Evolutionary conservation across 192 early-diverging fungal species (phyloP).

Genomic region (Lunasporangiospora selenospora): DNA sequence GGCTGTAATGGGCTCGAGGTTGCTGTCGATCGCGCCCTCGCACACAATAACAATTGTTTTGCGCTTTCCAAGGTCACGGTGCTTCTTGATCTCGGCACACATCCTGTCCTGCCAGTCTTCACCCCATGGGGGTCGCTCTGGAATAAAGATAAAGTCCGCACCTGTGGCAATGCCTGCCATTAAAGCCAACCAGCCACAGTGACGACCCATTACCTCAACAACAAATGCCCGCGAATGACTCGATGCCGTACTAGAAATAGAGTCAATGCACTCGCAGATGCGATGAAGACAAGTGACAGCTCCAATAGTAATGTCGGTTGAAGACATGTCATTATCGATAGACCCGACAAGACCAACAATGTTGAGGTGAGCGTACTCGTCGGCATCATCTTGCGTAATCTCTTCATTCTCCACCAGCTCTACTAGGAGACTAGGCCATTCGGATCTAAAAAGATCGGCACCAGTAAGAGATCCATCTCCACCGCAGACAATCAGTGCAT

Average conservation of each 20-base stretch:
- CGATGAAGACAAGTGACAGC: slow-evolving; percentile 92
- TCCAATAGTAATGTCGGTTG: slow-evolving; percentile 95
- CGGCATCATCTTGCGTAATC: slow-evolving; percentile 67
- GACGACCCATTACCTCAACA: slow-evolving; percentile 98
- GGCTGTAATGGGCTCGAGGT: slow-evolving; percentile 86
- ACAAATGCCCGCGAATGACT: slow-evolving; percentile 98
- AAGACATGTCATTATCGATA: slow-evolving; percentile 95
- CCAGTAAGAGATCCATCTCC: slow-evolving; percentile 98
- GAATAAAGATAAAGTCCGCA: slow-evolving; percentile 96
- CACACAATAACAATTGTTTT: slow-evolving; percentile 96
- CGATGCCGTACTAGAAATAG: slow-evolving; percentile 88
- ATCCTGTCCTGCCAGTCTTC: slow-evolving; percentile 91
- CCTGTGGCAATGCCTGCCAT: slow-evolving; percentile 88
- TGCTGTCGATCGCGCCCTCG: slow-evolving; percentile 93
- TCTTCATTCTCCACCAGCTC: slow-evolving; percentile 67
- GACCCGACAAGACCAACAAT: slow-evolving; percentile 98
- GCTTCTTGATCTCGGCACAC: slow-evolving; percentile 71
- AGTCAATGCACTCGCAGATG: slow-evolving; percentile 96
- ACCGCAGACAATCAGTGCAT: slow-evolving; percentile 94
- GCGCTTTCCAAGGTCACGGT: slow-evolving; percentile 85
- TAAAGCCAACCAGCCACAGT: slow-evolving; percentile 95
- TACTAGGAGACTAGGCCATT: slow-evolving; percentile 86
- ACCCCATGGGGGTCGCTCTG: slow-evolving; percentile 87
- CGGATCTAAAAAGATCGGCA: slow-evolving; percentile 87
- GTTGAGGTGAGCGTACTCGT: slow-evolving; percentile 71